Percentiles rank a stretch among this genome's conserved stretches.
Evolutionary conservation across 2,329 filamentous ascomycete genomes (phyloP).

Genomic region (Cladosporium sp.): DNA sequence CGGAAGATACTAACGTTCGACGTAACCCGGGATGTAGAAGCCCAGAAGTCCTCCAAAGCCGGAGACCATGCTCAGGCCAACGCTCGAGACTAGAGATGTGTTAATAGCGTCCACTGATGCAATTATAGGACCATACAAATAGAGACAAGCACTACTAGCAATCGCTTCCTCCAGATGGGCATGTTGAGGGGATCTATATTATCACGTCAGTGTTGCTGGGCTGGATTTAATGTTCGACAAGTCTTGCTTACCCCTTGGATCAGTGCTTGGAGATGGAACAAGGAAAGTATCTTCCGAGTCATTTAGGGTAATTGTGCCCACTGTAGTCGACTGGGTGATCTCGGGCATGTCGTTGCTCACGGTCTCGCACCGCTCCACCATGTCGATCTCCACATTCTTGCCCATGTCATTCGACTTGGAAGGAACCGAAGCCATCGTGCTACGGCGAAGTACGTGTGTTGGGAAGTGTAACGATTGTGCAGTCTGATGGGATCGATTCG

Average conservation of each 20-base stretch:
- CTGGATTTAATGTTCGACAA: background rate
- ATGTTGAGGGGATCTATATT: constrained; percentile 30
- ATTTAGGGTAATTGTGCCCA: constrained; percentile 31
- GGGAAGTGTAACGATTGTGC: background rate
- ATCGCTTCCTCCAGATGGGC: constrained; percentile 26
- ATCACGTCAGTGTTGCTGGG: background rate
- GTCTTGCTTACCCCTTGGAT: constrained; percentile 25
- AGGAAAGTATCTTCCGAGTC: constrained; percentile 26
- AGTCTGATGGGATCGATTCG: background rate
- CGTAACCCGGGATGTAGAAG: constrained; percentile 40
- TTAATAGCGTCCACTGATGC: background rate
- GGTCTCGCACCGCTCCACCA: background rate
- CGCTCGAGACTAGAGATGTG: constrained; percentile 33
- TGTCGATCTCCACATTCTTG: constrained; percentile 5
- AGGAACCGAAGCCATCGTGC: background rate
- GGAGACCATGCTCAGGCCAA: constrained; percentile 38
- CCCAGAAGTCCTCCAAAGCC: constrained; percentile 40
- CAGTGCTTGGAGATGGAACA: constrained; percentile 28
- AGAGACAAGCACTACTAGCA: constrained; percentile 27
- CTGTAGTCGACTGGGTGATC: constrained; percentile 12
- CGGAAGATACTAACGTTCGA: constrained; percentile 17
- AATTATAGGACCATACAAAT: constrained; percentile 20
- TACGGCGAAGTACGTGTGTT: background rate
- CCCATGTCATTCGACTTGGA: background rate
- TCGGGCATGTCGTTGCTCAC: background rate